Evolutionary conservation across 2,329 filamentous ascomycete genomes (phyloP), one percentile per base, ranked within the genome.

Genomic region (Aspergillus vadensis): DNA sequence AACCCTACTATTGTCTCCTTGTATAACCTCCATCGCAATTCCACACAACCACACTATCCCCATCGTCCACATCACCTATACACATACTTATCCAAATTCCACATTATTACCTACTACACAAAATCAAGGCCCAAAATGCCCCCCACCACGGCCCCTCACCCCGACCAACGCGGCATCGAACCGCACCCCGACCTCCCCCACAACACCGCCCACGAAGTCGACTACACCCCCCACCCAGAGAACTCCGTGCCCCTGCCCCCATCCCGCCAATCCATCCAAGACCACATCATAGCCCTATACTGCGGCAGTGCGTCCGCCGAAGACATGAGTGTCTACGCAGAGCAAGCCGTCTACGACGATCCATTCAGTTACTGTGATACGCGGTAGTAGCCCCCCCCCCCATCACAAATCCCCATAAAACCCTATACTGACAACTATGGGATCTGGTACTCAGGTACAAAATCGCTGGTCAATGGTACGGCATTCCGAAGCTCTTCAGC

Each of bases 361-460:
- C 61, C 61, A 1, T 58, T 63, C 47, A 63, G 61, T 25, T 63
- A 63, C 17, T 63, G 61, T 36, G 61, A 63, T 15, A 63, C 61
- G 14, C 58, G 61, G 52, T 60, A 57, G 48, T 15, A 14, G 4
- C 23, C 32, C n/a, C 9, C 15, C 27, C 4, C 15, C 8, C 41
- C 17, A 44, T 27, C 7, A 27, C 7, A 6, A 2, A 27, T 8
- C 2, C 25, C 25, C 25, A 8, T 27, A 8, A 27, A 27, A 8
- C 25, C 7, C 7, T 27, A 27, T 27, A 27, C 25, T 27, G 25
- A 27, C 25, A 25, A 8, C 25, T 27, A 25, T 6, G 25, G 25
- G 2, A 3, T 27, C 25, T 2, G 25, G 25, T 27, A 27, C 25
- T 8, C 2, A 27, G 58, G 7, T 47, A 61, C 19, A 63, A 63